Evolutionary conservation across 441 rosid genomes (phyloP).

Genomic region (Bocquillonia castaneifolia): DNA sequence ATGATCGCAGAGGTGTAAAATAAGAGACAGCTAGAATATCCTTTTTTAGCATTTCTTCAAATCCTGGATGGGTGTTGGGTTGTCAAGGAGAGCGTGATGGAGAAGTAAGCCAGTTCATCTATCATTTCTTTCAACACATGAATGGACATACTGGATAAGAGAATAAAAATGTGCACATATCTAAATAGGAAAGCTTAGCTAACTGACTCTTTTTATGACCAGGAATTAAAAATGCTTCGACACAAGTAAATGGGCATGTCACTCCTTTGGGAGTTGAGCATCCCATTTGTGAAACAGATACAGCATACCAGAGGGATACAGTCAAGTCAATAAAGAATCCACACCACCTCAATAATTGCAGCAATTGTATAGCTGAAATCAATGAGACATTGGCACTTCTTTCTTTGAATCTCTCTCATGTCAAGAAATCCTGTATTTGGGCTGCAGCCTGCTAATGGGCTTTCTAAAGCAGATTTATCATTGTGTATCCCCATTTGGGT

Average conservation of each 20-base stretch:
- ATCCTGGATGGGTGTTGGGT: too few species aligned
- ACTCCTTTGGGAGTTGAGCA: neutral
- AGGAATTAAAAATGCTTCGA: neutral
- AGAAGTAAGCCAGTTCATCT: neutral
- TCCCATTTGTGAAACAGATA: too few species aligned
- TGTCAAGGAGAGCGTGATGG: neutral
- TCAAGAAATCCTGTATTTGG: too few species aligned
- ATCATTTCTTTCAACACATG: neutral
- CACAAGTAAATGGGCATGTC: neutral
- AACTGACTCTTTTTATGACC: neutral
- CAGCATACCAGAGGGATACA: too few species aligned
- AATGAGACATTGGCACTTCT: too few species aligned
- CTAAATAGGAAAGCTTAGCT: neutral
- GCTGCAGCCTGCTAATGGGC: too few species aligned
- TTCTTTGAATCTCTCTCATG: too few species aligned
- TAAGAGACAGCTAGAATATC: neutral
- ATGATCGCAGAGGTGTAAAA: neutral
- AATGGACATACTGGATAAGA: neutral
- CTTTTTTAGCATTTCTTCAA: neutral
- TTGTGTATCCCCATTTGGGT: too few species aligned
- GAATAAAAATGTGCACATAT: neutral
- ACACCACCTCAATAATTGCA: too few species aligned
- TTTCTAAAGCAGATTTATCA: too few species aligned
- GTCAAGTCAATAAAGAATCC: too few species aligned
- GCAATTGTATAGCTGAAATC: too few species aligned